phyloP scores from a whole-genome alignment of 2,329 filamentous ascomycete species.

The Colletotrichum sp. region DNA sequence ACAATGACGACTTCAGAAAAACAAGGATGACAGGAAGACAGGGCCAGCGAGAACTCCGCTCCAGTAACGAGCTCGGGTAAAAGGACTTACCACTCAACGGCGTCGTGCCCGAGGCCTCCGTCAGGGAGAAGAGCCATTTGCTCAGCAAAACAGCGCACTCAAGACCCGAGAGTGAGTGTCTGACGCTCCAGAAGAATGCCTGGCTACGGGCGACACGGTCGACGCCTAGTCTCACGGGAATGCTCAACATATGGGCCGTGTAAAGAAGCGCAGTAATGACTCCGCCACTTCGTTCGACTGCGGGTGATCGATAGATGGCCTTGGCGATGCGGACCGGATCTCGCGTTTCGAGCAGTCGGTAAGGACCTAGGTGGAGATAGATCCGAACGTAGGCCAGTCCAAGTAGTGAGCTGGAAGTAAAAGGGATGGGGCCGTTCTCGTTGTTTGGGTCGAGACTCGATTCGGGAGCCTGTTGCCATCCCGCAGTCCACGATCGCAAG shows the following conservation, averaged over 20 bases:
- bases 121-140: slow-evolving; percentile 48
- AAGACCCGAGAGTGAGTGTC: slow-evolving; percentile 59
- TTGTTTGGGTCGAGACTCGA: slow-evolving; percentile 44
- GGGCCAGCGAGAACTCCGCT: not conserved
- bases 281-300: slow-evolving; percentile 52
- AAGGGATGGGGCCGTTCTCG: slow-evolving; percentile 43
- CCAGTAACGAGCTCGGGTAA: not conserved
- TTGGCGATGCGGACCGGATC: slow-evolving; percentile 44
- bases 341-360: slow-evolving; percentile 46
- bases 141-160: slow-evolving; percentile 60
- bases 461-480: slow-evolving; percentile 43
- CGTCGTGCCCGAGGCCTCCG: slow-evolving; percentile 16
- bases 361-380: slow-evolving; percentile 48
- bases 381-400: slow-evolving; percentile 51
- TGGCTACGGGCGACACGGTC: slow-evolving; percentile 60
- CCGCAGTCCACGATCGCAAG: slow-evolving; percentile 40
- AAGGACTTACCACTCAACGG: slow-evolving; percentile 31
- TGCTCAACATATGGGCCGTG: slow-evolving; percentile 58
- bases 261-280: slow-evolving; percentile 56
- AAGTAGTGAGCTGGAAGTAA: slow-evolving; percentile 50
- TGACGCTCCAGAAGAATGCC: slow-evolving; percentile 61
- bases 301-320: slow-evolving; percentile 39
- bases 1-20: not conserved
- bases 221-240: slow-evolving; percentile 59
- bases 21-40: not conserved